Percentiles rank a stretch among this genome's conserved stretches.
These are phyloP conservation scores for Mycena leptocephala DNA, from an alignment of 768 basidiomycete species.

Conservation along the genomic window DNA sequence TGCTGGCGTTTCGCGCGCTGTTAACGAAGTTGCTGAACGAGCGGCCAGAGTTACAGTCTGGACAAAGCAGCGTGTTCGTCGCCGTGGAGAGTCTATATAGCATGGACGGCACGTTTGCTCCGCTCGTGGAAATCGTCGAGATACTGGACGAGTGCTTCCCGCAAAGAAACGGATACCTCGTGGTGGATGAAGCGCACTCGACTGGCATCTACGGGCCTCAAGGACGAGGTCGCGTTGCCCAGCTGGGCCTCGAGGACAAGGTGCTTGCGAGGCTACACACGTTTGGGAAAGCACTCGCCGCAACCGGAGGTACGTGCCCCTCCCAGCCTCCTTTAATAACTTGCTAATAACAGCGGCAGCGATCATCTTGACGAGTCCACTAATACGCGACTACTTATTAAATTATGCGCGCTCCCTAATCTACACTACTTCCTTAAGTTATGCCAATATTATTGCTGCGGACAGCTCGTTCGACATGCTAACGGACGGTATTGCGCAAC, in stretches of 20 bases:
- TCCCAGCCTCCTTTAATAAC: not conserved
- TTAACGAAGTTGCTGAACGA: slow-evolving; percentile 60
- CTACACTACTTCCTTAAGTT: slow-evolving; percentile 90
- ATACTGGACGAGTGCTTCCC: slow-evolving; percentile 76
- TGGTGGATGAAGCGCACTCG: slow-evolving; percentile 96
- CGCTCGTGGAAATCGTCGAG: slow-evolving; percentile 77
- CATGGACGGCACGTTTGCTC: slow-evolving; percentile 96
- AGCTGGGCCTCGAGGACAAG: slow-evolving; percentile 78
- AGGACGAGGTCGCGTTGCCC: slow-evolving; percentile 82
- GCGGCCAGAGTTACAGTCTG: slow-evolving; percentile 53
- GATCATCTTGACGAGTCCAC: slow-evolving; percentile 79
- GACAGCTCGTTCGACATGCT: slow-evolving; percentile 88
- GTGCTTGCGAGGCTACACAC: slow-evolving; percentile 90
- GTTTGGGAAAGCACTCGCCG: slow-evolving; percentile 93
- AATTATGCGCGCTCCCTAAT: slow-evolving; percentile 95
- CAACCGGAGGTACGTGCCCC: slow-evolving; percentile 81
- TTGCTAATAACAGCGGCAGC: slow-evolving; percentile 57
- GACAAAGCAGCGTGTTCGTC: slow-evolving; percentile 75
- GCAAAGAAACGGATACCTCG: slow-evolving; percentile 74
- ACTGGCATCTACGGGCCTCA: slow-evolving; percentile 90
- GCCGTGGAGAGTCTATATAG: slow-evolving; percentile 93
- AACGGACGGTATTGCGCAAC: slow-evolving; percentile 73
- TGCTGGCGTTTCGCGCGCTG: slow-evolving; percentile 62
- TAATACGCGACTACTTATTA: slow-evolving; percentile 87
- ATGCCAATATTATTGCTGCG: slow-evolving; percentile 82